Evolutionary conservation across 148 eudicot genomes (phyloP), one percentile per base, ranked within the genome.

Genomic region (Vaccinium vitisidaea): DNA sequence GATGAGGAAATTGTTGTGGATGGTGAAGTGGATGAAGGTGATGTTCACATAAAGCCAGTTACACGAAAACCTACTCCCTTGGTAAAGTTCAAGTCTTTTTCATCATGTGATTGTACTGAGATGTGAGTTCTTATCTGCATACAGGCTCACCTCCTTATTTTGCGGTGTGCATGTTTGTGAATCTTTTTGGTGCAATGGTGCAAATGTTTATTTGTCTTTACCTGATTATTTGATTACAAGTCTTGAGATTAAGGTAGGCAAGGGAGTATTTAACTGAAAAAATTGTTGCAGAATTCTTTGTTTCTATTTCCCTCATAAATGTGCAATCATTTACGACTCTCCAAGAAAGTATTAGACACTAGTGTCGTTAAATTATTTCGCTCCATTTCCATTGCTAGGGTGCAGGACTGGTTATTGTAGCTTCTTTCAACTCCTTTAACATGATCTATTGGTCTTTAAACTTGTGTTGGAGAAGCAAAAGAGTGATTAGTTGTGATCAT

Each of bases 11-110:
- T 94, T 83, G 95, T 97, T 81, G 95, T 92, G 50, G 99, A 97
- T 88, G 99, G 99, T 67, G 99, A 97, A 93, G 92, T 95, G 86
- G 98, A 97, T 92, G 98, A 97, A 89, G 99, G 99, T 80, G 99
- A 97, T 88, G 89, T 97, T 84, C 99, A 89, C 83, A 95, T 97
- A 85, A 97, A 95, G 91, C 99, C 99, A 88, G 95, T 91, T 70
- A 80, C 88, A 15, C 88, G 88, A 84, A 92, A 87, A 88, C 77
- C 93, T 49, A 84, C 84, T 82, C 98, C 98, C 65, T 85, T 90
- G 96, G 99, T 97, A 92, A 89, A 15, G 82, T 75, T 83, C 70
- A 21, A 32, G 61, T 59, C 8, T 81, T 75, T 79, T 82, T 65
- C 7, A 58, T 77, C 76, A 36, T 58, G 15, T 74, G 6, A 55